Evolutionary conservation across 2,329 filamentous ascomycete genomes (phyloP), one percentile per base, ranked within the genome.

Genomic region (Verticillium albo-atrum): DNA sequence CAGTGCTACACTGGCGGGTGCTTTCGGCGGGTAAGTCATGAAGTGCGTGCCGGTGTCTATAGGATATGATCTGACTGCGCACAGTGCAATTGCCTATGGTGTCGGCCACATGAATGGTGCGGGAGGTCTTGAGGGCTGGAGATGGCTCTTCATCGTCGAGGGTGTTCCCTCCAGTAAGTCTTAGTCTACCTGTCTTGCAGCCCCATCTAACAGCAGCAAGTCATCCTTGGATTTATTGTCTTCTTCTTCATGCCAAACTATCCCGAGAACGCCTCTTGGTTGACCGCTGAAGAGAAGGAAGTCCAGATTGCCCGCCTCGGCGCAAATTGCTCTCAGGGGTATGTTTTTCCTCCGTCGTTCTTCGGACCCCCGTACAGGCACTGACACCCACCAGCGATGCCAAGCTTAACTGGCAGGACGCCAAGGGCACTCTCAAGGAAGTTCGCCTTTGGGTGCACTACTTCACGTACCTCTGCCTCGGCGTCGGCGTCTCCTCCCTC

Each of bases 381-480:
- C 28, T 54, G 14, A 54, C 30, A 54, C 6, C 5, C 30, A 2
- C 4, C 17, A 54, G 53, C 7, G 20, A 28, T 6, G 53, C 53
- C 27, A 54, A 54, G 20, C 53, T 54, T 6, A 54, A 54, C 53
- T 85, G 89, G 71, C 77, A 75, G 26, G 90, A 93, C 64, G 89
- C 87, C 76, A 89, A 86, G 67, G 81, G 85, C 23, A 91, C 87
- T 64, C 76, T 86, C 4, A 87, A 84, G 60, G 88, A 86, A 65
- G 82, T 86, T 71, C 83, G 83, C 1, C 79, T 92, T 60, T 92
- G 91, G 66, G 87, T 86, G 1, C 80, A 87, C 59, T 89, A 89
- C 25, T 67, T 85, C 35, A 75, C 68, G 35, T 56, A 66, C 60
- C 70, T 80, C 77, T 64, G 82, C 71, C 63, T 85, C 69, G 67